These are phyloP conservation scores for Meira miltonrushii DNA, from an alignment of 1,284 basidiomycete genomes.

Conservation along the genomic window DNA sequence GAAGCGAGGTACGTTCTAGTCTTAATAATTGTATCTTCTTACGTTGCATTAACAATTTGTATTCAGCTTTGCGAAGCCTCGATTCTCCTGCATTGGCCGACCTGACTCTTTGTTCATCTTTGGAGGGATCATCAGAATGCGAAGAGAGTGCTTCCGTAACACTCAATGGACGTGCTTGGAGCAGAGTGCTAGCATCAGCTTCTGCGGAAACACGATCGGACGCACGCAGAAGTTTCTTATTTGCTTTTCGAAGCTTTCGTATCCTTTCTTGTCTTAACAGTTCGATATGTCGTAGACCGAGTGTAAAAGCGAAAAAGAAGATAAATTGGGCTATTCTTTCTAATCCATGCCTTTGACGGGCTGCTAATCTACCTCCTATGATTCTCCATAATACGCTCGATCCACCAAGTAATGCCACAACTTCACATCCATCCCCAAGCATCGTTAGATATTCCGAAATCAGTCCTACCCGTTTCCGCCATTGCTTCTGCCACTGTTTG, in stretches of 20 bases:
- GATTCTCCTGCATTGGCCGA: not conserved
- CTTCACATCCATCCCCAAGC: constrained; percentile 7
- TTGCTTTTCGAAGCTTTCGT: not conserved
- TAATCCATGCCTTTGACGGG: constrained; percentile 3
- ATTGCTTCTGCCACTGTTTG: not conserved
- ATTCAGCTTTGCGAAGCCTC: not conserved
- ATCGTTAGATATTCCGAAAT: constrained; percentile 3
- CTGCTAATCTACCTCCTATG: constrained; percentile 1
- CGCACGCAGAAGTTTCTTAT: not conserved
- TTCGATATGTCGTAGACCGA: not conserved
- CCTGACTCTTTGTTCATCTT: not conserved
- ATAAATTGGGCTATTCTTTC: constrained; percentile 8
- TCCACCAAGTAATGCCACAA: constrained; percentile 13
- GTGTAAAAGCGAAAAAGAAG: not conserved
- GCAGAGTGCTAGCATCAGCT: not conserved
- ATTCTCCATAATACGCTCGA: constrained; percentile 12
- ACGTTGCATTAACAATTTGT: not conserved
- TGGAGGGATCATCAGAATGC: too few species aligned
- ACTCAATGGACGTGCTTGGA: not conserved
- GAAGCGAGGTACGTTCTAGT: not conserved
- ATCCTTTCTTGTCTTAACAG: not conserved
- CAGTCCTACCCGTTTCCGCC: not conserved
- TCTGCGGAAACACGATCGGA: not conserved
- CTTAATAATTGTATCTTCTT: constrained; percentile 1
- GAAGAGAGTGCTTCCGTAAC: not conserved